Evolutionary conservation across 805 yeast genomes (phyloP), one percentile per base, ranked within the genome.

Genomic region (Metschnikowia baotianmanensis): DNA sequence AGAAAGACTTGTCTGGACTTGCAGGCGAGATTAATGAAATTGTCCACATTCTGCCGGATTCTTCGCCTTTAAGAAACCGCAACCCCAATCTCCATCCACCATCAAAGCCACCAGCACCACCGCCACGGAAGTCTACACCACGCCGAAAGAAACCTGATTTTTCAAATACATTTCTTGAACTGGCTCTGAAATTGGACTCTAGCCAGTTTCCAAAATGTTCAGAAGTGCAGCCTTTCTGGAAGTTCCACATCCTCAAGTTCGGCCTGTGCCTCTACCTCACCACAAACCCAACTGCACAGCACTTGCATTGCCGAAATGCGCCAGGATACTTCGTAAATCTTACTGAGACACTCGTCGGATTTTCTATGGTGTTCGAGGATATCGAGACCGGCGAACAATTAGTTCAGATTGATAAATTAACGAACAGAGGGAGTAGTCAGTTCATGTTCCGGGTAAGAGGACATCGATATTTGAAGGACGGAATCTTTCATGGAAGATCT

Each of bases 221-320:
- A 6, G 19, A 9, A 19, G 13, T 19, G 10, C 45, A 42, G 17
- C 71, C 69, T 13, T 75, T 69, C 48, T 80, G 83, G 81, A 82
- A 81, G 53, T 83, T 82, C 52, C 89, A 83, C 53, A 63, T 82
- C 5, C 55, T 78, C 18, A 71, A 68, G 39, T 62, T 78, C 37
- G 79, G 80, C 9, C 70, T 67, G 28, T 80, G 76, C 48, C 61
- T 80, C 34, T 82, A 81, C 53, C 53, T 83, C 33, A 74, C 88
- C 1, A 83, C 90, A 0, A 83, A 80, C 50, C 89, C 89, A 0
- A 80, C 78, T 17, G 59, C 67, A 15, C 71, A 75, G 46, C 88
- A 83, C 55, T 57, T 76, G 26, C 74, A 72, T 47, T 75, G 83
- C 39, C 63, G 84, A 23, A 68, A 71, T 48, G 86, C 79, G 0